These are phyloP conservation scores for Colletotrichum gigasporum DNA, from an alignment of 2,329 filamentous ascomycete genomes.

Conservation along the genomic window DNA sequence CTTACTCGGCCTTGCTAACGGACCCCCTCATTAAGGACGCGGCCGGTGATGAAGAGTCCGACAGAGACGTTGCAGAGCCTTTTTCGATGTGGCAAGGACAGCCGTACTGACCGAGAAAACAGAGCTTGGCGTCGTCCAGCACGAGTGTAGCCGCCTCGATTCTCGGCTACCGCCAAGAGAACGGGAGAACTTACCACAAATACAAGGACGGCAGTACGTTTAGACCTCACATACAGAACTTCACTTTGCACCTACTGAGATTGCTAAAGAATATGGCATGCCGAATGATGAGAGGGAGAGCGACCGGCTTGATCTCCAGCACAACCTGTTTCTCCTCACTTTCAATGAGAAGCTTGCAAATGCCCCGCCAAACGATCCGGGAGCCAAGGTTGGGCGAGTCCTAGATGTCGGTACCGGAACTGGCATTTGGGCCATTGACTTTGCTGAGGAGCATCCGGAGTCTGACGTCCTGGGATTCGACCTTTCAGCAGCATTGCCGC, in stretches of 20 bases:
- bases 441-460: slow-evolving; percentile 47
- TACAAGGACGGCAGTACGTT: slow-evolving; percentile 32
- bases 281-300: slow-evolving; percentile 28
- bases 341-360: slow-evolving; percentile 40
- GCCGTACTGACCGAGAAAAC: too few species aligned
- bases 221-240: too few species aligned
- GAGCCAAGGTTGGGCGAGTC: slow-evolving; percentile 29
- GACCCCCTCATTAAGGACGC: too few species aligned
- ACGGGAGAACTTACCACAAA: slow-evolving; percentile 30
- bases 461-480: slow-evolving; percentile 34
- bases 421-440: slow-evolving; percentile 48
- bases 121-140: slow-evolving; percentile 38
- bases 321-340: slow-evolving; percentile 60
- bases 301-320: slow-evolving; percentile 48
- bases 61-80: too few species aligned
- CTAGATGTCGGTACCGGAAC: slow-evolving; percentile 41
- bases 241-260: too few species aligned
- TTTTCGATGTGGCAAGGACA: too few species aligned
- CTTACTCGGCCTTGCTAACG: too few species aligned
- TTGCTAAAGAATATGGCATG: slow-evolving; percentile 17
- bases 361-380: slow-evolving; percentile 25
- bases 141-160: slow-evolving; percentile 45
- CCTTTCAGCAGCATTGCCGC: slow-evolving; percentile 46
- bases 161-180: slow-evolving; percentile 21
- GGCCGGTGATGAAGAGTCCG: too few species aligned